phyloP scores from a whole-genome alignment of 495 filamentous ascomycete genomes.

The Xylaria bambusicola region DNA sequence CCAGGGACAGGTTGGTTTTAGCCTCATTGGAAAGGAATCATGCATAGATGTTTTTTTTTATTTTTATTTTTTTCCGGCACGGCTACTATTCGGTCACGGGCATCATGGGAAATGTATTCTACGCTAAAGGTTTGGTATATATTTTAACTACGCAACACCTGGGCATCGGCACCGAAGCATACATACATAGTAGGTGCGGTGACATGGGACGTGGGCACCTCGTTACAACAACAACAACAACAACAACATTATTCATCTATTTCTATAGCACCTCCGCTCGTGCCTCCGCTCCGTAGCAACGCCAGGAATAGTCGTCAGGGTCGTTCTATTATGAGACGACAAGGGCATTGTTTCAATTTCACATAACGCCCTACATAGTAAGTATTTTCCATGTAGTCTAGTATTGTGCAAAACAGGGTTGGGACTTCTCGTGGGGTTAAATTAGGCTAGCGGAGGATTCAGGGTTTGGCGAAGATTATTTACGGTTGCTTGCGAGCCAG shows the following conservation, averaged over 20 bases:
- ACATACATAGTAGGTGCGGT: no score
- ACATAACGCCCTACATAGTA: no score
- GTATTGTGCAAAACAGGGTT: neutral
- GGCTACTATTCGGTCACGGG: neutral
- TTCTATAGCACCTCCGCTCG: neutral
- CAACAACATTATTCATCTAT: neutral
- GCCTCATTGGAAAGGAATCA: neutral
- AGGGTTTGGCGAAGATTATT: neutral
- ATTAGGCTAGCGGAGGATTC: neutral
- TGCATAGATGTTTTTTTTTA: conserved; percentile 10
- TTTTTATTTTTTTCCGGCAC: no score
- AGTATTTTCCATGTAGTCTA: neutral
- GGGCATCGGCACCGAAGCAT: neutral
- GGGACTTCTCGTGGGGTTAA: neutral
- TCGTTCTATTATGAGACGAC: neutral
- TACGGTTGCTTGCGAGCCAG: neutral
- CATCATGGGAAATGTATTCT: conserved; percentile 12
- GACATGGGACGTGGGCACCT: neutral
- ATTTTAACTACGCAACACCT: conserved; percentile 1
- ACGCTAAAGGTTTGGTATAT: neutral
- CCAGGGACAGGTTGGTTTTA: neutral
- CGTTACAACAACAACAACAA: no score
- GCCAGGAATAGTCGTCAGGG: no score
- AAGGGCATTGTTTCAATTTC: conserved; percentile 11
- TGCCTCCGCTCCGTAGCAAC: neutral